Percentiles rank a stretch among this genome's conserved stretches.
Evolutionary conservation across 2,329 filamentous ascomycete genomes (phyloP).

Genomic region (Colletotrichum acutatum): DNA sequence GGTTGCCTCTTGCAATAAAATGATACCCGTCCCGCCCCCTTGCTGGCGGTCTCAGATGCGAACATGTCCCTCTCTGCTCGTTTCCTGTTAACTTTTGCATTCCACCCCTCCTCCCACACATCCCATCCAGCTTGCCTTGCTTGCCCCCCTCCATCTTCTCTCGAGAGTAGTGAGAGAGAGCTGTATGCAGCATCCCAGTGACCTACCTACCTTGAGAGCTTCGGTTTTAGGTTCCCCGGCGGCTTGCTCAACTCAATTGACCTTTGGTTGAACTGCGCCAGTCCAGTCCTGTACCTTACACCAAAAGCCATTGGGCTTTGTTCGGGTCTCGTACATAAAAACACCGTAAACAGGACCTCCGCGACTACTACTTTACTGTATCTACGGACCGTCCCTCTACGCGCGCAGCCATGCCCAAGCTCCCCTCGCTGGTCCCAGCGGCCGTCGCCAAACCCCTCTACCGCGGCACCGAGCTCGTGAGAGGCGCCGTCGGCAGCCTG

Average conservation of each 20-base stretch:
- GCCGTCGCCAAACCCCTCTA: constrained; percentile 51
- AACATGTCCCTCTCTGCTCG: constrained; percentile 1
- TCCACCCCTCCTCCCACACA: constrained; percentile 14
- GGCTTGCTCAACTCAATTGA: constrained; percentile 33
- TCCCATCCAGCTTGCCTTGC: not conserved
- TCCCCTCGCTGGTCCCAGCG: constrained; percentile 49
- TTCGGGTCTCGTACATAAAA: not conserved
- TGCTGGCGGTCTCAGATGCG: constrained; percentile 24
- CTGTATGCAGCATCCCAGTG: constrained; percentile 17
- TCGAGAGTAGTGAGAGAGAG: not conserved
- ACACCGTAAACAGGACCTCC: not conserved
- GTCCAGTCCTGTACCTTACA: not conserved
- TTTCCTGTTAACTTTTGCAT: constrained; percentile 25
- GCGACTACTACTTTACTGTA: not conserved
- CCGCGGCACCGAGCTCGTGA: constrained; percentile 52
- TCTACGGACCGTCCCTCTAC: not conserved
- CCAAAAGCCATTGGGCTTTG: not conserved
- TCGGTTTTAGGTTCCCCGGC: constrained; percentile 25
- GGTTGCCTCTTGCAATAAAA: constrained; percentile 19
- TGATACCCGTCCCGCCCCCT: constrained; percentile 22
- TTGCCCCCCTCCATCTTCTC: constrained; percentile 21
- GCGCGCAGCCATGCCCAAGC: constrained; percentile 34
- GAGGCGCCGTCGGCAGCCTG: constrained; percentile 54
- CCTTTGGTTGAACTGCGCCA: not conserved
- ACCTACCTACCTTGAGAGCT: constrained; percentile 22